Percentiles rank a stretch among this genome's conserved stretches.
Evolutionary conservation across 208 protist genomes (phyloP).

Genomic region (Sergeia podlipaevii): DNA sequence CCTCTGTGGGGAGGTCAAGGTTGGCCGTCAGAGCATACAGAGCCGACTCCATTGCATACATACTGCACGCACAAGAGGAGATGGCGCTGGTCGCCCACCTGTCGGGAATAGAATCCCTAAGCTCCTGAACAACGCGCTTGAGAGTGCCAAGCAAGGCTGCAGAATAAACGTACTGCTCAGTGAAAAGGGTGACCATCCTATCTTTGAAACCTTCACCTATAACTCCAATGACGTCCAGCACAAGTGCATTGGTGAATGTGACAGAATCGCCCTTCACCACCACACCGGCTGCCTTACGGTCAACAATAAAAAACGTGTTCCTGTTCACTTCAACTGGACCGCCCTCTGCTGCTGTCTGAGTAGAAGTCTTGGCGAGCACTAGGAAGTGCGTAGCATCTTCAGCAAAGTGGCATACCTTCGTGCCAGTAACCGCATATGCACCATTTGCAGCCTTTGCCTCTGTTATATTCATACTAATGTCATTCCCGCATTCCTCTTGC

Average conservation of each 20-base stretch:
- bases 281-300: conserved; percentile 35
- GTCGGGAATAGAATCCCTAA: conserved; percentile 40
- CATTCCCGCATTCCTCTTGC: conserved; percentile 58
- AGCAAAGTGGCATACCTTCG: conserved; percentile 53
- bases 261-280: conserved; percentile 30
- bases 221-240: conserved; percentile 62
- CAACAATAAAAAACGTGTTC: conserved; percentile 79
- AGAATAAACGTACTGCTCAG: conserved; percentile 82
- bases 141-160: conserved; percentile 64
- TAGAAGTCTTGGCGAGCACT: conserved; percentile 68
- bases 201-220: conserved; percentile 85
- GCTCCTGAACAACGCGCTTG: conserved; percentile 70
- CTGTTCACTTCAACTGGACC: conserved; percentile 54
- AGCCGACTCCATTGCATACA: conserved; percentile 84
- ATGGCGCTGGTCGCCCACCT: conserved; percentile 46
- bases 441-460: conserved; percentile 28
- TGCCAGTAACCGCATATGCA: conserved; percentile 53
- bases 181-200: conserved; percentile 77
- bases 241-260: conserved; percentile 41
- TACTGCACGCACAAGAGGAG: conserved; percentile 55
- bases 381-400: conserved; percentile 74
- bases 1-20: conserved; percentile 68
- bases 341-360: conserved; percentile 51
- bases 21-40: conserved; percentile 84
- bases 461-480: conserved; percentile 82